These are phyloP conservation scores for Entomortierella chlamydospora DNA, from an alignment of 192 early-diverging fungal species.

Conservation along the genomic window DNA sequence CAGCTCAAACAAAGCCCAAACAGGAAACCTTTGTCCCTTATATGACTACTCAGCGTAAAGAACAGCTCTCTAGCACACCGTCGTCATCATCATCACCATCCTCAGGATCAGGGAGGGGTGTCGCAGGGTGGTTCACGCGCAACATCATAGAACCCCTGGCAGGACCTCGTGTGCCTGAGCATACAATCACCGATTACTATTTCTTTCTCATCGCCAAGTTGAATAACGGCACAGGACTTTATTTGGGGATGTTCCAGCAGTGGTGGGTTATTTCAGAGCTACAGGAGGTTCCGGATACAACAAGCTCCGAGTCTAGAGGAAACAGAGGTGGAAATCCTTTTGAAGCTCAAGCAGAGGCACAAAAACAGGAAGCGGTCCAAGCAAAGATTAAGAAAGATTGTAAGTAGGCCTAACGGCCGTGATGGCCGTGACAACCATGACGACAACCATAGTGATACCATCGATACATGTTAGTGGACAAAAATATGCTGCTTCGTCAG, in stretches of 20 bases:
- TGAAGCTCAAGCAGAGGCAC: conserved; percentile 37
- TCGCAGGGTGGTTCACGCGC: conserved; percentile 42
- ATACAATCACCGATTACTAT: conserved; percentile 47
- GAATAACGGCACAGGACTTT: conserved; percentile 46
- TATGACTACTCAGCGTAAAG: conserved; percentile 31
- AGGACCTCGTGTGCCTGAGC: conserved; percentile 45
- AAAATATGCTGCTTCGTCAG: not conserved
- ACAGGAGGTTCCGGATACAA: conserved; percentile 15
- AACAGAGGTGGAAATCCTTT: not conserved
- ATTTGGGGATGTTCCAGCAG: conserved; percentile 44
- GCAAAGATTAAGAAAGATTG: conserved; percentile 56
- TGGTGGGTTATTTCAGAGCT: conserved; percentile 55
- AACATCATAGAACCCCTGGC: conserved; percentile 42
- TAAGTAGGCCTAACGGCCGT: conserved; percentile 3
- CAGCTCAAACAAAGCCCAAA: conserved; percentile 44
- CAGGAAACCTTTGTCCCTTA: conserved; percentile 47
- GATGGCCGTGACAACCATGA: too few relatives aligned
- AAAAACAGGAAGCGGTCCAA: conserved; percentile 43
- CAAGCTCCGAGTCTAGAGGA: not conserved
- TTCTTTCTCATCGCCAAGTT: conserved; percentile 45
- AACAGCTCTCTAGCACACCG: not conserved
- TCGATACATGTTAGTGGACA: not conserved
- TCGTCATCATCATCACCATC: not conserved
- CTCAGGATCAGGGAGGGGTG: conserved; percentile 2
- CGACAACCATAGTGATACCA: too few relatives aligned